phyloP scores from a whole-genome alignment of 805 yeast genomes.

The Helenozyma rhizophorensis region DNA sequence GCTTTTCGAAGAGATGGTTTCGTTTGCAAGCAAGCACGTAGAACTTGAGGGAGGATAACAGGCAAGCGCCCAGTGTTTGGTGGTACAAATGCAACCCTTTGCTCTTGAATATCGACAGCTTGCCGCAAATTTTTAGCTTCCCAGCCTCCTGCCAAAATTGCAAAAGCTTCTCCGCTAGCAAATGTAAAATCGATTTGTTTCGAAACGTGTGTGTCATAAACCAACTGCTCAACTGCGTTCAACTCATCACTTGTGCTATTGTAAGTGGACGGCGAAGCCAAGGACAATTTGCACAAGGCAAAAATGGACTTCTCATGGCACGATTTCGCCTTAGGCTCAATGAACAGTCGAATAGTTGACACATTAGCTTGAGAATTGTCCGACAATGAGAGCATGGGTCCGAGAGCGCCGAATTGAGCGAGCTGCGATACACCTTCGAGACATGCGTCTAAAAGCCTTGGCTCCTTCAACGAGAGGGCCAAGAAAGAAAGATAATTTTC shows the following conservation, averaged over 20 bases:
- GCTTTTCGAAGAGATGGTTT: conserved; percentile 74
- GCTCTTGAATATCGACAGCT: conserved; percentile 51
- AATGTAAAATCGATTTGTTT: conserved; percentile 76
- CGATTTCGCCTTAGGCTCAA: conserved; percentile 44
- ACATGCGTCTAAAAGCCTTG: conserved; percentile 20
- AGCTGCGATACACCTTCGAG: conserved; percentile 42
- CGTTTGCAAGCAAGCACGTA: conserved; percentile 54
- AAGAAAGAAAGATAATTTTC: conserved; percentile 10
- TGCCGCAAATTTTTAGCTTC: conserved; percentile 50
- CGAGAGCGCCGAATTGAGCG: conserved; percentile 43
- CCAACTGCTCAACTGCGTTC: conserved; percentile 34
- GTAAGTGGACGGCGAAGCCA: conserved; percentile 24
- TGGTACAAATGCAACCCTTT: conserved; percentile 15
- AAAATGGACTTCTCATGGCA: conserved; percentile 57
- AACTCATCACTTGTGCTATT: conserved; percentile 14
- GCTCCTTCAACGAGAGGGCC: conserved; percentile 15
- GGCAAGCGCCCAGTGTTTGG: conserved; percentile 16
- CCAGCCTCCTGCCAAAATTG: conserved; percentile 75
- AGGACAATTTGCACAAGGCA: conserved; percentile 52
- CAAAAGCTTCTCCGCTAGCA: conserved; percentile 79
- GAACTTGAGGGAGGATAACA: conserved; percentile 43
- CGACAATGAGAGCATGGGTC: conserved; percentile 23
- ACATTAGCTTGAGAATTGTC: conserved; percentile 12
- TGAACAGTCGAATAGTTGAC: conserved; percentile 13
- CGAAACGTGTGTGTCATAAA: conserved; percentile 57